Percentiles rank a stretch among this genome's conserved stretches.
Conservation (phyloP, 371 early-diverging fungal genomes). For the Caulochytrium protostelioides region DNA sequence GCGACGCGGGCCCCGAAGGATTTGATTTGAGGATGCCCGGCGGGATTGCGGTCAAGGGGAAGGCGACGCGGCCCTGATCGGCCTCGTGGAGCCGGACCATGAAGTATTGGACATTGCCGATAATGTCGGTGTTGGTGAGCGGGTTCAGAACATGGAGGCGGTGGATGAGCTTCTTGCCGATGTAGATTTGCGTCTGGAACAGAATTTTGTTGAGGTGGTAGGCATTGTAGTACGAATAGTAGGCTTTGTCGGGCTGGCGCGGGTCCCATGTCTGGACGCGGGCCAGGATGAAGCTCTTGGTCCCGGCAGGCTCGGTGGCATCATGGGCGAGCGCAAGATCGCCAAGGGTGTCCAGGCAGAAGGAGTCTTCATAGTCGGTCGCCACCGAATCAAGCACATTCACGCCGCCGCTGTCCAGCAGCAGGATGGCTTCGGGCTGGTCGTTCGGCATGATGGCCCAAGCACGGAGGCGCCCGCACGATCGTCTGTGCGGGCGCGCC, state of each 20-base stretch:
- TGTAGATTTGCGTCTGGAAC: conserved; percentile 36
- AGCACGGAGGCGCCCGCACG: too few relatives aligned
- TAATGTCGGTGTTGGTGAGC: conserved; percentile 33
- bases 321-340: conserved; percentile 18
- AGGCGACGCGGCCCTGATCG: neutral
- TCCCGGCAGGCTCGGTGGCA: conserved; percentile 12
- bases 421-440: conserved; percentile 17
- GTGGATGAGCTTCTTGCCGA: conserved; percentile 32
- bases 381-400: conserved; percentile 22
- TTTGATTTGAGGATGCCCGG: neutral
- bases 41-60: neutral
- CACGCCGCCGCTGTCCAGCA: conserved; percentile 19
- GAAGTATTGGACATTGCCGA: conserved; percentile 36
- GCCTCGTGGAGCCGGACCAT: conserved; percentile 9
- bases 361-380: conserved; percentile 27
- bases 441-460: too few relatives aligned
- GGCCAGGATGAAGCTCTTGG: conserved; percentile 26
- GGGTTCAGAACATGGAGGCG: conserved; percentile 37
- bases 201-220: conserved; percentile 33
- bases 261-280: conserved; percentile 36
- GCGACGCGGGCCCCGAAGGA: neutral
- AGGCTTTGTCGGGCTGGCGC: conserved; percentile 30
- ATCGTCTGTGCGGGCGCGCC: too few relatives aligned
- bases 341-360: conserved; percentile 26
- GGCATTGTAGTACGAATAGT: conserved; percentile 26